Evolutionary conservation across 768 basidiomycete species (phyloP), one percentile per base, ranked within the genome.

Genomic region (Coprinopsis cinerea): DNA sequence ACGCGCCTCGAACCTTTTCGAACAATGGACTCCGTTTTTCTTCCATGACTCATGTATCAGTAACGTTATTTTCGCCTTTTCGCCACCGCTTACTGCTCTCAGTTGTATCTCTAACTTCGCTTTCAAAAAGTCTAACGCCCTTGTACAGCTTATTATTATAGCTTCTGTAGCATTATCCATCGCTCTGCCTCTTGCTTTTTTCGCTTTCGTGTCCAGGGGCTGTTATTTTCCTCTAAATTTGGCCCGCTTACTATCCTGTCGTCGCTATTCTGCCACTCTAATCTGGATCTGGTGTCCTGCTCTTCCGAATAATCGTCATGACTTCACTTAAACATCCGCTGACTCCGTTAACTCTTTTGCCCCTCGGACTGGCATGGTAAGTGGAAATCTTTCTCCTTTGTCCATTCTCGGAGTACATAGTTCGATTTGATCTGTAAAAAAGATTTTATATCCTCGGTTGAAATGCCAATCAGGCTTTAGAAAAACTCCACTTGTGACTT

Each of bases 71-170:
- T 39, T 17, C 17, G 36, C 17, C 10, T 18, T 39, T 39, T 17
- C 17, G 10, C 36, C 17, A n/a, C 13, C 25, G 44, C 11, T 25
- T 27, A 24, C 37, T 27, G 20, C 17, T 3, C 24, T 40, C 18
- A 25, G 23, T 34, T 49, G 48, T 49, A 49, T 43, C 24, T 26
- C 20, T 49, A 49, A 30, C 46, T 47, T 35, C n/a, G n/a, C n/a
- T n/a, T n/a, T n/a, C n/a, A n/a, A n/a, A n/a, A n/a, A n/a, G n/a
- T n/a, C n/a, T n/a, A n/a, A 39, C 36, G 9, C 30, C 30, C 36
- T 27, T 18, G 13, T 17, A 30, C 34, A 24, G 4, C 42, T 28
- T 18, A 11, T 9, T 39, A 18, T 18, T 11, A 32, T 44, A 44
- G 10, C 36, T 18, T 39, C 17, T 51, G 50, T 51, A 44, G 35